Percentiles rank a stretch among this genome's conserved stretches.
These are phyloP conservation scores for Colletotrichum zoysiae DNA, from an alignment of 2,329 filamentous ascomycete genomes.

Conservation along the genomic window DNA sequence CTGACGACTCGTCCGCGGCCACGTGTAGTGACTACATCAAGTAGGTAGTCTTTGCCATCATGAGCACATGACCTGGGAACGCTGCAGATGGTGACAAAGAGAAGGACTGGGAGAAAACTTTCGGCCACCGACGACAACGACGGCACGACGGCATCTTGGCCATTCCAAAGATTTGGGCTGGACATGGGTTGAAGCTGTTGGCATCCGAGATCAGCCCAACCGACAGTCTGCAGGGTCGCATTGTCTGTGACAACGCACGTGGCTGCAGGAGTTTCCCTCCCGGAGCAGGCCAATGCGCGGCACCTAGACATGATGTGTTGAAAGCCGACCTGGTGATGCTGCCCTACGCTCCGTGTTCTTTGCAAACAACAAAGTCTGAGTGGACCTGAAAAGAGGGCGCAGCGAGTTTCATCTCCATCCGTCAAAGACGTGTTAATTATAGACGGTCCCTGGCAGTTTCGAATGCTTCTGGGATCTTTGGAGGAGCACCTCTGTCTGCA, in stretches of 20 bases:
- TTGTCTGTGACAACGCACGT: constrained; percentile 37
- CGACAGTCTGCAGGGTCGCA: constrained; percentile 25
- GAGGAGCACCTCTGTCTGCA: constrained; percentile 3
- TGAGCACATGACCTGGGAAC: constrained; percentile 8
- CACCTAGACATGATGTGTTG: constrained; percentile 17
- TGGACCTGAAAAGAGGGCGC: constrained; percentile 41
- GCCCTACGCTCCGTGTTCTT: constrained; percentile 23
- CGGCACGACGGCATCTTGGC: no score
- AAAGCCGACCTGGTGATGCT: constrained; percentile 4
- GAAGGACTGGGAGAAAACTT: neutral
- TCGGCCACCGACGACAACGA: no score
- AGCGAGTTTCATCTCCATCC: constrained; percentile 50
- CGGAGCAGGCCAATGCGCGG: constrained; percentile 11
- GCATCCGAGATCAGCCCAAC: constrained; percentile 11
- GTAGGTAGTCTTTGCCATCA: neutral
- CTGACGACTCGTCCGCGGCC: constrained; percentile 9
- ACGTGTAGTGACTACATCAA: neutral
- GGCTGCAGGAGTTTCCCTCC: constrained; percentile 13
- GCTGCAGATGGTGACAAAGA: neutral
- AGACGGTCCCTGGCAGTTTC: constrained; percentile 36
- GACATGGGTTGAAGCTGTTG: neutral
- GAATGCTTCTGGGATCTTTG: constrained; percentile 20
- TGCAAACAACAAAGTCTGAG: constrained; percentile 12
- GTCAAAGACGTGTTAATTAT: constrained; percentile 24
- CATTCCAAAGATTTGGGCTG: constrained; percentile 10